Base-by-base conservation (phyloP, 129 eudicot genomes). In the Silybum marianum region DNA sequence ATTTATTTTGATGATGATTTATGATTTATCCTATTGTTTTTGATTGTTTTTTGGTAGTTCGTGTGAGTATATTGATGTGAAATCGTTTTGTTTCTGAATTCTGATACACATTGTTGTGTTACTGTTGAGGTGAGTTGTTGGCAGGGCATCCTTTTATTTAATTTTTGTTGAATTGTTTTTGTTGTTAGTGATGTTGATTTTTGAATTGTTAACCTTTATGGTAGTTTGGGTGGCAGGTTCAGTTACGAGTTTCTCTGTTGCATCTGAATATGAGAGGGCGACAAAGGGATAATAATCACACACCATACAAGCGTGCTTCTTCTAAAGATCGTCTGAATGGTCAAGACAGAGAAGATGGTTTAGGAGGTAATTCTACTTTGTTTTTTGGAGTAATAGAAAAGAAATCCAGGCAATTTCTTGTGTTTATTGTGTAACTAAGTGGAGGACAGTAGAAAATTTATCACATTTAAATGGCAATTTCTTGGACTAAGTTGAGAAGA, bases 261-360 rank as follows among this genome's bases (percentile, higher is more conserved):
- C 46, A 38, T 54, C 40, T 83, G 78, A 83, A 72, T 40, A 90
- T 90, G 91, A 83, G 89, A 86, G 98, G 91, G 74, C 90, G 92
- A 10, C 92, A 86, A 22, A 72, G 85, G 19, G 97, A 90, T 21
- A 66, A 77, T 25, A 72, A 75, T 58, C 78, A 75, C 63, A 65
- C 81, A 3, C 77, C 90, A 13, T 88, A 94, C 93, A 94, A 94
- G 82, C 98, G 98, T 72, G 82, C 83, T 38, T 74, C 88, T 2
- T 90, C 93, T 2, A 92, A 34, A 83, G 98, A 94, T 19, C 82
- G 87, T 40, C 78, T 87, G 46, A 84, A 83, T 78, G 86, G 63
- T 21, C 84, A 40, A n/a, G 94, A 84, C 72, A 78, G 84, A 69
- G 91, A 90, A 86, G 87, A 85, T 79, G 83, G 78, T 14, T 80